Conservation (phyloP, 495 filamentous ascomycete genomes). For the Neurospora intermedia region DNA sequence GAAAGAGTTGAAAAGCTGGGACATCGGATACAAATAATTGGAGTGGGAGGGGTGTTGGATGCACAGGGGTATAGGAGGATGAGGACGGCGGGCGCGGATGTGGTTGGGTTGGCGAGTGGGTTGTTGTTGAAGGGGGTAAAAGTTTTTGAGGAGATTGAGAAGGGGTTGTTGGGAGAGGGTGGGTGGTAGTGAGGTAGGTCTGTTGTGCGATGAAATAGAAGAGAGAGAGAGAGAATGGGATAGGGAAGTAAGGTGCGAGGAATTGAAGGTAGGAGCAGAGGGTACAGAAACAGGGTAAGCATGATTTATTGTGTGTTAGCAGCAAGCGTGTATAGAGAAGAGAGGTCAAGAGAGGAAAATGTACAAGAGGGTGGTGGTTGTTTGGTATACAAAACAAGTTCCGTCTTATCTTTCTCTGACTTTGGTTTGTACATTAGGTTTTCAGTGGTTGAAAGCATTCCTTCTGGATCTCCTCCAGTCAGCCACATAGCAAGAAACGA, state of each 20-base stretch:
- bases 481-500: background rate
- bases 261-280: background rate
- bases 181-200: constrained; percentile 5
- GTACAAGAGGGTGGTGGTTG: background rate
- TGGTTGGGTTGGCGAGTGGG: constrained; percentile 54
- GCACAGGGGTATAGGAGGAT: constrained; percentile 48
- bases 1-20: constrained; percentile 22
- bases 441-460: background rate
- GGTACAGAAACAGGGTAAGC: background rate
- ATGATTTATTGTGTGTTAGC: background rate
- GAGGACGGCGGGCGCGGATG: constrained; percentile 49
- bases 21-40: constrained; percentile 43
- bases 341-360: background rate
- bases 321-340: background rate
- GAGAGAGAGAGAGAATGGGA: background rate
- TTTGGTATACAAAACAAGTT: background rate
- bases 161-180: constrained; percentile 7
- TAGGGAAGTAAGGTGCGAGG: background rate
- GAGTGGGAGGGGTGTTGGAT: constrained; percentile 57
- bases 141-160: constrained; percentile 47
- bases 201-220: background rate
- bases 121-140: constrained; percentile 47
- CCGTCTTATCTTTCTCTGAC: background rate
- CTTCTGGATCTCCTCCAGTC: background rate
- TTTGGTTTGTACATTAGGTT: too few relatives aligned